These are phyloP conservation scores for Pseudozyma sp. DNA, from an alignment of 1,284 basidiomycete species.

Conservation along the genomic window DNA sequence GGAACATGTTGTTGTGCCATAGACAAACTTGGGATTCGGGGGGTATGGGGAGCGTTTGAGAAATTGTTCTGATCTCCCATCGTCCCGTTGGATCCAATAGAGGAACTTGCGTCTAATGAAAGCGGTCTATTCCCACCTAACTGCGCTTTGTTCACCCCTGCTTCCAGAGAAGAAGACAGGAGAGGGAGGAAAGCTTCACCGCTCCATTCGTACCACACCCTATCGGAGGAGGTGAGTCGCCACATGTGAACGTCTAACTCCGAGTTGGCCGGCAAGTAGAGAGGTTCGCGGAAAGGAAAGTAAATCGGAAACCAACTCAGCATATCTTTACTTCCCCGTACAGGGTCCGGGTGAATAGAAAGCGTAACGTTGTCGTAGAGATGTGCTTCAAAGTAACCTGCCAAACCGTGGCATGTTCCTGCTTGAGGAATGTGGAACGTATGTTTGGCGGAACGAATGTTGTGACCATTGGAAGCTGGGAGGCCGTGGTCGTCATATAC, in stretches of 20 bases:
- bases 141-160: slow-evolving; percentile 5
- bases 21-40: slow-evolving; percentile 50
- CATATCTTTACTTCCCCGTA: slow-evolving; percentile 87
- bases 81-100: slow-evolving; percentile 25
- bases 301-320: slow-evolving; percentile 98
- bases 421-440: slow-evolving; percentile 95
- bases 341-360: slow-evolving; percentile 90
- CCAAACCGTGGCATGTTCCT: slow-evolving; percentile 94
- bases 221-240: slow-evolving; percentile 81
- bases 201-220: slow-evolving; percentile 99
- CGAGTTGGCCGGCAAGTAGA: slow-evolving; percentile 90
- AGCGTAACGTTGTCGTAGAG: slow-evolving; percentile 88
- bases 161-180: slow-evolving; percentile 25
- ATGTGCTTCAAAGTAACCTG: slow-evolving; percentile 96
- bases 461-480: slow-evolving; percentile 70
- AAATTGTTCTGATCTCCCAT: slow-evolving; percentile 40
- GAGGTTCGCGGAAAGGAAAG: slow-evolving; percentile 85
- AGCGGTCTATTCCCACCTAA: slow-evolving; percentile 16
- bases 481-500: slow-evolving; percentile 60
- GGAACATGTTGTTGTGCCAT: slow-evolving; percentile 10
- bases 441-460: slow-evolving; percentile 69
- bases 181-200: slow-evolving; percentile 86
- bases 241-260: slow-evolving; percentile 94
- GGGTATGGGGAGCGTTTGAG: slow-evolving; percentile 62
- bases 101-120: slow-evolving; percentile 38